These are phyloP conservation scores for Suhomyces bribrorum DNA, from an alignment of 1,139 yeast genomes.

Conservation along the genomic window DNA sequence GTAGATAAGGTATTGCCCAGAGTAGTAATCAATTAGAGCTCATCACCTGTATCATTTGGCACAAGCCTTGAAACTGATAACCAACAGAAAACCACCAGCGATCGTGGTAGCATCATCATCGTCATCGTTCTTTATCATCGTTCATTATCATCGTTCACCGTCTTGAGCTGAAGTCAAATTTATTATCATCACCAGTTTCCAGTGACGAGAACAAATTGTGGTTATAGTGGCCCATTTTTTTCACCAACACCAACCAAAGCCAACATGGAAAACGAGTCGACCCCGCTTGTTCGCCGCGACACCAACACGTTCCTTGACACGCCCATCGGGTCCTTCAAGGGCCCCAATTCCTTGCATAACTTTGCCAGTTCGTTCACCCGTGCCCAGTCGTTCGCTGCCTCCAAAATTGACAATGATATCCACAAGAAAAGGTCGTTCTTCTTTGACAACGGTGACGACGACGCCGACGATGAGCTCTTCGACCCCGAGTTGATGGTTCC, in stretches of 20 bases:
- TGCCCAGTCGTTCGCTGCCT: conserved; percentile 49
- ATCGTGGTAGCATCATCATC: neutral
- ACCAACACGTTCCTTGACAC: conserved; percentile 36
- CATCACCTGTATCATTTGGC: no score
- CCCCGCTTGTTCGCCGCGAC: conserved; percentile 26
- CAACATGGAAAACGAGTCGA: conserved; percentile 16
- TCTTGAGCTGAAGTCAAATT: no score
- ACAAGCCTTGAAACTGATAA: no score
- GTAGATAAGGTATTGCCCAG: conserved; percentile 4
- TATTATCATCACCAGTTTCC: no score
- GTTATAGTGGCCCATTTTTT: no score
- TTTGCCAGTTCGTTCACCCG: conserved; percentile 51
- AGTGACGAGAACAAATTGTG: no score
- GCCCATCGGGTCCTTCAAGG: conserved; percentile 49
- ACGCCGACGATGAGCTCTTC: conserved; percentile 56
- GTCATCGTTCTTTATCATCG: no score
- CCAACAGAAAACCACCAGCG: neutral
- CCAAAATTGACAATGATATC: conserved; percentile 46
- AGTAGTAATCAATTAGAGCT: no score
- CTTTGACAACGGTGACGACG: conserved; percentile 20
- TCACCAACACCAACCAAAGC: neutral
- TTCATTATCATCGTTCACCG: no score
- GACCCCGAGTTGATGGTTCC: conserved; percentile 77
- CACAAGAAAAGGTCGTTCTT: conserved; percentile 47
- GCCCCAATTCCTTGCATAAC: conserved; percentile 49